Evolutionary conservation across 805 yeast genomes (phyloP), one percentile per base, ranked within the genome.

Genomic region (Spathaspora arborariae): DNA sequence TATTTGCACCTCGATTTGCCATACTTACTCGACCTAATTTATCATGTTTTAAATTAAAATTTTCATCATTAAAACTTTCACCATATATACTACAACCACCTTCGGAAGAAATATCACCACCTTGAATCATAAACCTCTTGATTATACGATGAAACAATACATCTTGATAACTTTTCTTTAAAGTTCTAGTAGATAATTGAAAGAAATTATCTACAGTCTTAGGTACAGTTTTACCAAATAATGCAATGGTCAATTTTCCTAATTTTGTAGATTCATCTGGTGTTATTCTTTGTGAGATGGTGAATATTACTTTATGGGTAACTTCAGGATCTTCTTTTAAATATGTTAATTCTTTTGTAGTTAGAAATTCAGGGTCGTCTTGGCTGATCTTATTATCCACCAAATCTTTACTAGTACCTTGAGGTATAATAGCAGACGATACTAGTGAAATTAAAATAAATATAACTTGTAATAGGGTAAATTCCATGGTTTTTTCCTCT

Each of bases 11-110:
- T 4, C 72, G 38, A 58, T 88, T 88, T 48, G 96, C 96, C 96
- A 88, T 88, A n/a, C 94, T 87, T 60, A 88, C 66, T 54, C 87
- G 71, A 55, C 95, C 95, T 45, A 86, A 79, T 60, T 79, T 81
- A 68, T 79, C 78, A 77, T 88, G 96, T 56, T 68, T 81, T 68
- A 81, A 75, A 49, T 65, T 59, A 59, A 86, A 85, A 74, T 84
- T 83, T 68, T 81, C 84, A 52, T 80, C 83, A 5, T 74, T 70
- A 39, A 58, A 56, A 19, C 41, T 18, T 2, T 43, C 46, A 2
- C 58, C 58, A 40, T 84, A 85, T 60, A 85, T 84, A 30, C 89
- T 83, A 55, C 82, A 79, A 51, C 97, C 97, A 67, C 85, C 81
- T 62, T 84, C 57, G n/a, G n/a, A n/a, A n/a, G n/a, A n/a, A 39